Conservation (phyloP, 2,329 filamentous ascomycete genomes). For the Didymella arachidicola region DNA sequence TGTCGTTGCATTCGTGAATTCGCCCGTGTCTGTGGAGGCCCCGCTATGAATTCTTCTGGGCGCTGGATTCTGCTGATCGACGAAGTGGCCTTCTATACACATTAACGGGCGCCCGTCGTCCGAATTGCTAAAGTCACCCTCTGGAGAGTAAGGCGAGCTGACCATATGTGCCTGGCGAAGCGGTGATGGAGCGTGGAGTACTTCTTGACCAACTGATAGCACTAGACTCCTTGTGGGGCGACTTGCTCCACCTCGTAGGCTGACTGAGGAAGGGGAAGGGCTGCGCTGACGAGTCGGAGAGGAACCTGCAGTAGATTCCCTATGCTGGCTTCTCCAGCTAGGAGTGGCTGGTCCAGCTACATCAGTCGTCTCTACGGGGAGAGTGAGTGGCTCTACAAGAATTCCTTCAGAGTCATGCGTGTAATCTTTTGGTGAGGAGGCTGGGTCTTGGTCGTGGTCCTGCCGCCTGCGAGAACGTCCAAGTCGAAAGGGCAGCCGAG, state of each 20-base stretch:
- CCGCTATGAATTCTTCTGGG: not conserved
- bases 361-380: not conserved
- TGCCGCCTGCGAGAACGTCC: slow-evolving; percentile 9
- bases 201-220: slow-evolving; percentile 18
- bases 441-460: not conserved
- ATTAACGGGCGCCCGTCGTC: slow-evolving; percentile 2
- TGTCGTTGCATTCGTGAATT: not conserved
- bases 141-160: slow-evolving; percentile 21
- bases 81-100: slow-evolving; percentile 23
- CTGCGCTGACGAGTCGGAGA: slow-evolving; percentile 9
- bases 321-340: slow-evolving; percentile 15
- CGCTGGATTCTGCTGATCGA: not conserved
- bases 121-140: not conserved
- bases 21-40: not conserved
- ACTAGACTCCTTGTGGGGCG: slow-evolving; percentile 9
- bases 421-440: not conserved
- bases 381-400: not conserved
- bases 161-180: slow-evolving; percentile 28
- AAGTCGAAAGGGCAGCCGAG: slow-evolving; percentile 38
- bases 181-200: slow-evolving; percentile 24
- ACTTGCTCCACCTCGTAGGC: slow-evolving; percentile 29
- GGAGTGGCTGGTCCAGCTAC: slow-evolving; percentile 5
- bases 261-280: slow-evolving; percentile 26
- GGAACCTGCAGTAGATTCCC: slow-evolving; percentile 16
- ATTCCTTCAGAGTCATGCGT: not conserved